Evolutionary conservation across 768 basidiomycete species (phyloP).

Genomic region (Lentinula raphanica): DNA sequence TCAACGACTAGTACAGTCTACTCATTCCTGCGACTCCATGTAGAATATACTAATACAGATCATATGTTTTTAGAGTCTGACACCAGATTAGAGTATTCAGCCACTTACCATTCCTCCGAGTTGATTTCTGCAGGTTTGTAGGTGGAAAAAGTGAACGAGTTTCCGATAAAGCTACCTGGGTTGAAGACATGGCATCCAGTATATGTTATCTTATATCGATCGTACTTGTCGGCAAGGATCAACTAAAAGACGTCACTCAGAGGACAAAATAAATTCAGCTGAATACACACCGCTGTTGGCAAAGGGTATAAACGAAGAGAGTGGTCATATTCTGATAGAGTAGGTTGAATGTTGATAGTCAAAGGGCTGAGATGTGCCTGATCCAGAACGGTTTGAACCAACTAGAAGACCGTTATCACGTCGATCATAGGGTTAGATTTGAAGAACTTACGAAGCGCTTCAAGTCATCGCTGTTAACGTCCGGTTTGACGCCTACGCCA

Average conservation of each 20-base stretch:
- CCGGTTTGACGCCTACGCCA: slow-evolving; percentile 81
- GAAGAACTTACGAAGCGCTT: slow-evolving; percentile 74
- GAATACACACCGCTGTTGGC: slow-evolving; percentile 73
- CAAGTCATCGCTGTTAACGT: slow-evolving; percentile 71
- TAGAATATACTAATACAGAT: neutral
- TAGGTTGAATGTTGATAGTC: slow-evolving; percentile 79
- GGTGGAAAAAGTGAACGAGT: slow-evolving; percentile 80
- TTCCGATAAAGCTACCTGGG: slow-evolving; percentile 87
- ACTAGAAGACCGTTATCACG: slow-evolving; percentile 37
- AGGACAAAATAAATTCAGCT: neutral
- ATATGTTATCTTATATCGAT: slow-evolving; percentile 93
- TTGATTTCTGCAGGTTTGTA: slow-evolving; percentile 83
- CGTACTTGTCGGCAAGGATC: slow-evolving; percentile 93
- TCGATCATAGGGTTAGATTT: neutral
- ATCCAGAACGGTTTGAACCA: slow-evolving; percentile 94
- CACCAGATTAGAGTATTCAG: neutral
- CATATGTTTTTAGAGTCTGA: neutral
- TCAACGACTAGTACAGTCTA: neutral
- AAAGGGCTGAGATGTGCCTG: slow-evolving; percentile 93
- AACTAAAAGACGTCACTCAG: slow-evolving; percentile 42
- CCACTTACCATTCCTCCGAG: slow-evolving; percentile 75
- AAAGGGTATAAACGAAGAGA: slow-evolving; percentile 88
- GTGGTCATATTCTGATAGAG: slow-evolving; percentile 87
- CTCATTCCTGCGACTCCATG: neutral
- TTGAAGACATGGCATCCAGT: slow-evolving; percentile 99